Base-by-base conservation (phyloP, 2,329 filamentous ascomycete species). In the Shiraia bambusicola region DNA sequence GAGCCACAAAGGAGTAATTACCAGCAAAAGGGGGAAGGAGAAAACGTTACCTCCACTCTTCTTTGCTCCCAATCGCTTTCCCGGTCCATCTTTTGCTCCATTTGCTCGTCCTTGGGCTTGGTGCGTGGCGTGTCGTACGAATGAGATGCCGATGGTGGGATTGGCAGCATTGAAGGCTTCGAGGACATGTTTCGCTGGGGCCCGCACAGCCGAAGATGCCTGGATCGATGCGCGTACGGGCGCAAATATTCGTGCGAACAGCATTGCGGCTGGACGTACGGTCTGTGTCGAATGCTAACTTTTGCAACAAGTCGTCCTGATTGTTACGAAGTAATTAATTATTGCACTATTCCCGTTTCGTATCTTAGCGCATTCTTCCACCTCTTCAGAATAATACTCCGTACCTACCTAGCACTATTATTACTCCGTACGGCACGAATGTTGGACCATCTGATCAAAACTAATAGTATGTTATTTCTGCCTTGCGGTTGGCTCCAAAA, bases 61-160 rank as follows among this genome's bases (percentile, higher is more conserved):
- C 78, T 98, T 98, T 4, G 92, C 91, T 56, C 93, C 93, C 55
- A 98, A 75, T 68, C 95, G 89, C 75, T 95, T 95, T 58, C 85
- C 85, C 1, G 84, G 77, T 3, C 83, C 82, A 59, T 86, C 79
- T 63, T 84, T 84, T 19, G 82, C 80, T 52, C 81, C 80, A 63
- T 87, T 94, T 70, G 83, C 82, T 46, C 80, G 75, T 58, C 82
- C 81, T 72, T 85, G 80, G 17, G 80, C 71, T 56, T 81, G 78
- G 73, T 86, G 82, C 12, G 81, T 79, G 50, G 83, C 82, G 63
- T 83, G 72, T 65, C 83, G 74, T 50, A 78, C 67, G 57, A 76
- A 74, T 29, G 69, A 71, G 56, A 76, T 67, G 31, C 62, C 54
- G 56, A 76, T 65, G 28, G 61, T 56, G 31, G 67, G 61, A 58